These are phyloP conservation scores for Amylostereum areolatum DNA, from an alignment of 1,284 basidiomycete genomes.

Conservation along the genomic window DNA sequence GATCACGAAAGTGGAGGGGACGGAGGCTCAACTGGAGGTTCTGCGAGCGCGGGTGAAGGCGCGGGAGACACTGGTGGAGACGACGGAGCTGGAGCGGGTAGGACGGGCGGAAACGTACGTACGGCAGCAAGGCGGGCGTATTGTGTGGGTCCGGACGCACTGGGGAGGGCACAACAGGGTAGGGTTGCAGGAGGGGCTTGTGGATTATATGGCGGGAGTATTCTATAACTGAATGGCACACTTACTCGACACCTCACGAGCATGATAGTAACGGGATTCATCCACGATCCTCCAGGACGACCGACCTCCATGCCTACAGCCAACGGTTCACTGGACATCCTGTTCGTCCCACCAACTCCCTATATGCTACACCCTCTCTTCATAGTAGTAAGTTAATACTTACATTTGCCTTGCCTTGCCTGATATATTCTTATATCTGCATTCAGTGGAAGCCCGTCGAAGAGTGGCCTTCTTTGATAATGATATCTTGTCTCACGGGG, in stretches of 20 bases:
- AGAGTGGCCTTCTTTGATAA: no score
- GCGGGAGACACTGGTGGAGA: constrained; percentile 27
- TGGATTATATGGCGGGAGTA: constrained; percentile 58
- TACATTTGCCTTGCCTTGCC: no score
- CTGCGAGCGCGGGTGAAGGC: constrained; percentile 21
- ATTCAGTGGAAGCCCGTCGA: no score
- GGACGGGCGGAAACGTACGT: constrained; percentile 53
- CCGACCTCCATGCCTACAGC: neutral
- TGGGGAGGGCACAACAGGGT: constrained; percentile 63
- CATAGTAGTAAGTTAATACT: no score
- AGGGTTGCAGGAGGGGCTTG: constrained; percentile 65
- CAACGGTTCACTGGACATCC: no score
- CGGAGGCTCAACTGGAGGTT: neutral
- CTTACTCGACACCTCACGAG: neutral
- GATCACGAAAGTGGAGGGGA: constrained; percentile 22
- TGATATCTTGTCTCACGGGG: no score
- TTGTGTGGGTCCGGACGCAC: constrained; percentile 55
- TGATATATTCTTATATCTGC: no score
- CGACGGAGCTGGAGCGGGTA: constrained; percentile 45
- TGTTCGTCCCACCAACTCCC: no score
- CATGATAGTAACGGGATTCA: neutral
- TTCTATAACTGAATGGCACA: constrained; percentile 26
- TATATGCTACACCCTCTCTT: no score
- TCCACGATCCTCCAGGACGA: neutral
- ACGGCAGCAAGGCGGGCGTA: constrained; percentile 31